A percentile compares a stretch with the other conserved stretches of the same genome.
These are phyloP conservation scores for Kwoniella dejecticola DNA, from an alignment of 768 basidiomycete species.

Conservation along the genomic window DNA sequence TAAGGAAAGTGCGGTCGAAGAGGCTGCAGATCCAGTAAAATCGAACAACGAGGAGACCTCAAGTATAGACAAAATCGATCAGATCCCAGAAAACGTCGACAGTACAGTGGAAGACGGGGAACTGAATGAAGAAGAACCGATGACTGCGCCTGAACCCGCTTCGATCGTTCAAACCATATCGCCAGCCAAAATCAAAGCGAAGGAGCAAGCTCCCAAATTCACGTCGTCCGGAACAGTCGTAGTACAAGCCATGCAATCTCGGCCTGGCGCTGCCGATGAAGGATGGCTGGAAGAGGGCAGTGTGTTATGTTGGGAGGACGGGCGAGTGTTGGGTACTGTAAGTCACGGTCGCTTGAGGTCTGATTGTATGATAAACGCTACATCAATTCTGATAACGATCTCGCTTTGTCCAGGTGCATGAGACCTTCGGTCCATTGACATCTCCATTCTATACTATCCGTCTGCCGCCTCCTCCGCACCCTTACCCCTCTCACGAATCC, in stretches of 20 bases:
- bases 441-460: slow-evolving; percentile 88
- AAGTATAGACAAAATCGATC: too few species aligned
- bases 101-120: background rate
- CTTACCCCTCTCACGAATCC: slow-evolving; percentile 37
- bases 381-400: background rate
- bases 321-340: slow-evolving; percentile 87
- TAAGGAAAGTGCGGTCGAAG: background rate
- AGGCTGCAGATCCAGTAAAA: too few species aligned
- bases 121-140: slow-evolving; percentile 2
- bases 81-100: too few species aligned
- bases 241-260: slow-evolving; percentile 45
- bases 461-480: slow-evolving; percentile 66
- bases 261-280: slow-evolving; percentile 43
- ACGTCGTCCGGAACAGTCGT: slow-evolving; percentile 47
- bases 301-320: slow-evolving; percentile 83
- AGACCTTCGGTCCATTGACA: slow-evolving; percentile 91
- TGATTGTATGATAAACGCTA: background rate
- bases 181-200: background rate
- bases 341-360: slow-evolving; percentile 52
- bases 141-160: too few species aligned
- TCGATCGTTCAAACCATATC: background rate
- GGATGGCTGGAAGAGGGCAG: slow-evolving; percentile 78
- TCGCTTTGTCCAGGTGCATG: slow-evolving; percentile 81
- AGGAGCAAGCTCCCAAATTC: slow-evolving; percentile 28
- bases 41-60: too few species aligned